phyloP scores from a whole-genome alignment of 129 eudicot species.

The Saposhnikovia divaricata region DNA sequence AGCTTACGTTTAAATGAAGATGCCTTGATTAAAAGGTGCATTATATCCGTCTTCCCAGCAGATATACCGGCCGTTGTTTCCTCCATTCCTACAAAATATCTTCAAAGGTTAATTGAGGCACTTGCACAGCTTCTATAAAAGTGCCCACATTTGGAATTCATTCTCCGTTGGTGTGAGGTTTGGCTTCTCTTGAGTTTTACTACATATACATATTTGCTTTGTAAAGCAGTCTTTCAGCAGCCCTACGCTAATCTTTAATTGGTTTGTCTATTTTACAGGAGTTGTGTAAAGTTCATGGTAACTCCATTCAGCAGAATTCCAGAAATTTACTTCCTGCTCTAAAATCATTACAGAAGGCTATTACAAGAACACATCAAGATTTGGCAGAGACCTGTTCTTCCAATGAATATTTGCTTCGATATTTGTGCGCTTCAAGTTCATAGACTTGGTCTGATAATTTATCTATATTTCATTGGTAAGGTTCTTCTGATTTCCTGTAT shows the following conservation, averaged over 20 bases:
- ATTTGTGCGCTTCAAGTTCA: conserved; percentile 62
- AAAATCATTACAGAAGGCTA: conserved; percentile 85
- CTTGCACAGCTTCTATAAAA: conserved; percentile 75
- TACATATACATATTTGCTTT: background rate
- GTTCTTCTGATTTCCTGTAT: background rate
- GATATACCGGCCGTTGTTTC: conserved; percentile 75
- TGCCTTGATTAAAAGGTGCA: conserved; percentile 54
- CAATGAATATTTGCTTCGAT: conserved; percentile 80
- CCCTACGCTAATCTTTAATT: background rate
- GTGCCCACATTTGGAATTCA: conserved; percentile 78
- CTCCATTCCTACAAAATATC: conserved; percentile 61
- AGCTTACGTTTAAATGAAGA: conserved; percentile 88
- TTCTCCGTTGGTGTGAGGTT: conserved; percentile 95
- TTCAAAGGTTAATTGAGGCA: conserved; percentile 80
- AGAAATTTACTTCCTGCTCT: conserved; percentile 76
- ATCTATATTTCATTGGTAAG: background rate
- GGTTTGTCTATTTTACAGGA: conserved; percentile 39
- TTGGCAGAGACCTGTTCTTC: conserved; percentile 88
- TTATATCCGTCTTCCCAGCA: conserved; percentile 53
- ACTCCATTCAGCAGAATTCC: conserved; percentile 68
- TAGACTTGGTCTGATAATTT: conserved; percentile 21
- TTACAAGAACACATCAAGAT: conserved; percentile 84
- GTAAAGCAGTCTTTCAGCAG: background rate
- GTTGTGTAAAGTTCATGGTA: conserved; percentile 75
- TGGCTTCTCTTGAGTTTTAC: background rate